Evolutionary conservation across 83 land plant genomes (phyloP).

Genomic region (Picea engelmannii): DNA sequence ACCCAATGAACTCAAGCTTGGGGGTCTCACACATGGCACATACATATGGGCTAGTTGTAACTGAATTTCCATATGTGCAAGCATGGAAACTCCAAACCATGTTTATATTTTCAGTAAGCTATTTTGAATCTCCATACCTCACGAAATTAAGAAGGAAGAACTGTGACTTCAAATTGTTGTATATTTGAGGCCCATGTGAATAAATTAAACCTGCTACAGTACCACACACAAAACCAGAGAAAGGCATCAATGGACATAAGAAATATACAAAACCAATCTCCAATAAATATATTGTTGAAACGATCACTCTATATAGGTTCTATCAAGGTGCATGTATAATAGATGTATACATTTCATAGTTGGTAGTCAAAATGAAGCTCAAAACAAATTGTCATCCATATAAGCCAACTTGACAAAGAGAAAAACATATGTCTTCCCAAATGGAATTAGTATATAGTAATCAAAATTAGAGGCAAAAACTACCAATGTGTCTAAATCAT

Average conservation of each 20-base stretch:
- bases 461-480: no score
- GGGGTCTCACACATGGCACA: conserved; percentile 2
- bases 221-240: conserved; percentile 8
- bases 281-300: background rate
- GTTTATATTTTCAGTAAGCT: background rate
- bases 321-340: background rate
- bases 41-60: background rate
- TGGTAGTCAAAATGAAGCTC: background rate
- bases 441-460: no score
- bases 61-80: conserved; percentile 14
- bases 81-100: conserved; percentile 5
- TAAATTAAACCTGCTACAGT: background rate
- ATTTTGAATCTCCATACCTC: background rate
- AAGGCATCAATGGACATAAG: background rate
- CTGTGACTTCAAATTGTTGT: conserved; percentile 7
- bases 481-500: no score
- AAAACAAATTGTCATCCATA: conserved; percentile 4
- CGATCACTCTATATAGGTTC: background rate
- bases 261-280: conserved; percentile 2
- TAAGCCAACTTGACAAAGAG: background rate
- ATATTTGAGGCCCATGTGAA: background rate
- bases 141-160: background rate
- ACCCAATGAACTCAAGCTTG: background rate
- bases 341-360: background rate
- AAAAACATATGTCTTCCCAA: background rate